Base-by-base conservation (phyloP, 2,329 filamentous ascomycete species). In the Nemania sp. region DNA sequence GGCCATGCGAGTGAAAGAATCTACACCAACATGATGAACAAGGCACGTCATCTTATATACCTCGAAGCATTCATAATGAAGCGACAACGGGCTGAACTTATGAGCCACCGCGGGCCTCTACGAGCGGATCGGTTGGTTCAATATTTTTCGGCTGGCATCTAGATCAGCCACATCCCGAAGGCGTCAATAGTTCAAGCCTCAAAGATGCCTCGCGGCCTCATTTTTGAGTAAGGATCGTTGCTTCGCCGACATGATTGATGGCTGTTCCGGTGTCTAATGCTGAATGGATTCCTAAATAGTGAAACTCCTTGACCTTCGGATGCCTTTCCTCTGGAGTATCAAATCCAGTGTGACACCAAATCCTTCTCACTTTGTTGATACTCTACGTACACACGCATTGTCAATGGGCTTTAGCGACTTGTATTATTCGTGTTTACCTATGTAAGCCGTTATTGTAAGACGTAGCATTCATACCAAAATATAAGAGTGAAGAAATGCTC, bases 131-230 rank as follows among this genome's bases (percentile, higher is more conserved):
- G 20, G 41, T 20, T 3, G 20, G 41, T 20, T 15, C 24, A 27
- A 51, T 51, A 51, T 51, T 18, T 27, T 15, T 10, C 18, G 47
- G 13, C 22, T 5, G 3, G 7, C 22, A 51, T 8, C 18, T 5
- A 51, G 2, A 26, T 5, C 11, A 4, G 24, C 24, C 24, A 13
- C 11, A 51, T 27, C 24, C 18, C 13, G 20, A 51, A 27, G 47
- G 47, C 47, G 47, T 51, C 24, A 15, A 51, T 51, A 51, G 47
- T 51, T 51, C 47, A 51, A 26, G 47, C 47, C 47, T 51, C 24
- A 27, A 20, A 8, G 7, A 20, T 18, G 22, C 47, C 47, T 51
- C 47, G 24, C 47, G 13, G 24, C 24, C 24, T 27, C 47, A 18
- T 11, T 51, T 27, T 51, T 6, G 47, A 27, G 47, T 27, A 51